Base-by-base conservation (phyloP, 257 asterid species). In the Jacaranda mimosifolia region DNA sequence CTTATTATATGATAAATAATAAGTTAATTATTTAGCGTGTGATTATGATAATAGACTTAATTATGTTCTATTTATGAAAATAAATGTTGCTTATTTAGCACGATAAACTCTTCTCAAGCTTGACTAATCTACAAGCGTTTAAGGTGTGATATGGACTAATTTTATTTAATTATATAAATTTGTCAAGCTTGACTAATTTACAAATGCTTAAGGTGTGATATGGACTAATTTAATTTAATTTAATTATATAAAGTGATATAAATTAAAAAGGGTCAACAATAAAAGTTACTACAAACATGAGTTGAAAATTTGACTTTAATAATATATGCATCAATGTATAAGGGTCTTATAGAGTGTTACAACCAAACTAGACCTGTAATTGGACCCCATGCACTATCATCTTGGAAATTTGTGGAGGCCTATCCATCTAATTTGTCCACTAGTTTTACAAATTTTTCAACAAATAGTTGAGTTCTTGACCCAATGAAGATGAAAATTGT, bases 331-430 rank as follows among this genome's bases (percentile, higher is more conserved):
- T 42, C 6, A 42, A 5, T 9, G 6, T 26, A 11, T 58, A 9
- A 38, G 36, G 52, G 60, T 77, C 4, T 19, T 71, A 11, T 52
- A 6, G 43, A 72, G 73, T 45, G 65, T 36, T 32, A 66, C 65
- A 79, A 59, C 70, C 45, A 58, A 59, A 32, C 32, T 63, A 62
- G 63, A 75, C 80, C 60, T 53, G 57, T 52, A 62, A 49, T 75
- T 80, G 83, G 83, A 63, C 80, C 83, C 80, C 74, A 60, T 26
- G 11, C 40, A 67, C 8, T 35, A 68, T 75, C 80, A 75, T 70
- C 64, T 70, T 63, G 32, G 58, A 64, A 77, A 19, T 75, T 63
- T 36, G 76, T 72, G 82, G 75, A 58, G 72, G 63, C 35, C 72
- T 63, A 56, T 63, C 52, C 74, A 26, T 69, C 51, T 36, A 53